phyloP scores from a whole-genome alignment of 148 eudicot species.

The Rhododendron simsii region DNA sequence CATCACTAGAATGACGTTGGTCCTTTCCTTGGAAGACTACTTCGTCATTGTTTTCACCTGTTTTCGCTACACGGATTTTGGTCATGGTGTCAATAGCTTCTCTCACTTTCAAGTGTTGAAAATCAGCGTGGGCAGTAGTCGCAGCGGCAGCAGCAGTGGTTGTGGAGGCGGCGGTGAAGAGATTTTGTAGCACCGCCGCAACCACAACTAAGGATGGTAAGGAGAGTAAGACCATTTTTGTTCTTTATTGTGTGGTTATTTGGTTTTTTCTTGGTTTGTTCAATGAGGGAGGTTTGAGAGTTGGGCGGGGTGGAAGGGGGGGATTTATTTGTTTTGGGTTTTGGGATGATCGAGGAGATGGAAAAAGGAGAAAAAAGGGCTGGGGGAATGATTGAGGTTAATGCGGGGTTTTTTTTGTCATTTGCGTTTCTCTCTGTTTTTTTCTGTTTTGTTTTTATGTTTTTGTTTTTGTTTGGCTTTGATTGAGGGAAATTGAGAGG shows the following conservation, averaged over 20 bases:
- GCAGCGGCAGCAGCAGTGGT: conserved; percentile 22
- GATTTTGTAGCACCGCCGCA: conserved; percentile 6
- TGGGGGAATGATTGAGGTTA: conserved; percentile 30
- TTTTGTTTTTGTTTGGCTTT: background rate
- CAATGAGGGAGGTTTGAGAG: background rate
- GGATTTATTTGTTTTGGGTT: conserved; percentile 47
- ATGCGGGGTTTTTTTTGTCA: conserved; percentile 8
- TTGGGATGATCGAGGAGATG: conserved; percentile 9
- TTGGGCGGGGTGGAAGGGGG: background rate
- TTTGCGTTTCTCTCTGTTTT: background rate
- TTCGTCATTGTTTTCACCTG: background rate
- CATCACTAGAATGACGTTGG: background rate
- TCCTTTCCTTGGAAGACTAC: background rate
- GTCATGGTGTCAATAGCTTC: conserved; percentile 21
- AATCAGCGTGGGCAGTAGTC: conserved; percentile 23
- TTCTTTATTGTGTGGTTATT: background rate
- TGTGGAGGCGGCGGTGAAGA: conserved; percentile 23
- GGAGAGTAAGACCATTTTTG: background rate
- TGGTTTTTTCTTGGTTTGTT: conserved; percentile 4
- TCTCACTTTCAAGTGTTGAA: conserved; percentile 50
- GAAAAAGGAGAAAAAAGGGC: background rate
- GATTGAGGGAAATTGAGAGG: background rate
- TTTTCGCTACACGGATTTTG: background rate
- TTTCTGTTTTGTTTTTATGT: background rate
- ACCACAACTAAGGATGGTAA: background rate